phyloP scores from a whole-genome alignment of 1,139 yeast genomes.

The Sugiyamaella sp. region DNA sequence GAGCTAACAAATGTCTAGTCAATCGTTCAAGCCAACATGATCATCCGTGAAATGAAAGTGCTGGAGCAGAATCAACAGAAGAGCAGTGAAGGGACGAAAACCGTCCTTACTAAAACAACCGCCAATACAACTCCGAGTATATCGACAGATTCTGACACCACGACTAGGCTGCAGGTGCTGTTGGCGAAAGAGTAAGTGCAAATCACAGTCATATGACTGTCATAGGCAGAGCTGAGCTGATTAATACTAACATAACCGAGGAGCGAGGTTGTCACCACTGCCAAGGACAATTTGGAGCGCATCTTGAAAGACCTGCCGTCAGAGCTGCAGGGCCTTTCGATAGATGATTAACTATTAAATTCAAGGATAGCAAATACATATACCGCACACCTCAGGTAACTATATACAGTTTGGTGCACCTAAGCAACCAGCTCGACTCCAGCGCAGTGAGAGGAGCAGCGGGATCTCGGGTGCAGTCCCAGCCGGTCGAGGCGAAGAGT shows the following conservation, averaged over 20 bases:
- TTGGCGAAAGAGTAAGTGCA: conserved; percentile 17
- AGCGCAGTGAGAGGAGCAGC: not conserved
- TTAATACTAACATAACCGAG: conserved; percentile 6
- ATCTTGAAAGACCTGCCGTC: conserved; percentile 13
- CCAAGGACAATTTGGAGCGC: conserved; percentile 14
- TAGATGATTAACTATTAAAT: conserved; percentile 3
- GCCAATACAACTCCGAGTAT: not conserved
- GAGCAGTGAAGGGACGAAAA: not conserved
- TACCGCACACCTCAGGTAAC: not conserved
- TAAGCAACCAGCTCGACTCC: not conserved
- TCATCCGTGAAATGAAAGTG: conserved; percentile 13
- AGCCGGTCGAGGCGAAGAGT: not conserved
- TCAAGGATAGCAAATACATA: not conserved
- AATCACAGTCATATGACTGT: no score
- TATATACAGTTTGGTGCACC: conserved; percentile 1
- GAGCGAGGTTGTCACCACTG: conserved; percentile 5
- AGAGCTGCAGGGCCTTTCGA: conserved; percentile 5
- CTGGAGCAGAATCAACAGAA: conserved; percentile 1
- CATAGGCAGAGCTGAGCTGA: no score
- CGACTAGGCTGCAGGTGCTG: conserved; percentile 10
- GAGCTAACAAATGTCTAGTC: conserved; percentile 3
- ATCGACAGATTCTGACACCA: not conserved
- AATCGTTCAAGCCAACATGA: conserved; percentile 14
- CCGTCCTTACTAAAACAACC: not conserved
- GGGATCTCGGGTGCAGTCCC: not conserved